Conservation (phyloP, 148 eudicot species). For the Dianthus caryophyllus region DNA sequence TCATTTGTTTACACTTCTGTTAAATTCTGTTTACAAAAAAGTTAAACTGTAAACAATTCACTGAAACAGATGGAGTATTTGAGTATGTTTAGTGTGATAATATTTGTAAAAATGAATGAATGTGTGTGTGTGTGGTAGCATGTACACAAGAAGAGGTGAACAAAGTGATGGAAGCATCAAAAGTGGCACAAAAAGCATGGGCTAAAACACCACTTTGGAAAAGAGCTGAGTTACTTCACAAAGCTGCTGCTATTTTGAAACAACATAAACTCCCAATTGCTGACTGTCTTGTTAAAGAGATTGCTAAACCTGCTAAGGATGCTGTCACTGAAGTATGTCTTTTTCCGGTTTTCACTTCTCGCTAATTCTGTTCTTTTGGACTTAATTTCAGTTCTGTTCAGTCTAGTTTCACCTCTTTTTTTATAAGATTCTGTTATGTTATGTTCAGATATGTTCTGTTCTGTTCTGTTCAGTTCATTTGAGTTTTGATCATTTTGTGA, state of each 20-base stretch:
- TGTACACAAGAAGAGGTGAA: constrained; percentile 98
- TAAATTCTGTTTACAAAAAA: too few species aligned
- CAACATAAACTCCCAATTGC: constrained; percentile 86
- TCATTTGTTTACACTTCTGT: too few species aligned
- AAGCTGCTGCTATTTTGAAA: constrained; percentile 92
- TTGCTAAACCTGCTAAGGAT: constrained; percentile 98
- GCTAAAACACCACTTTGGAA: constrained; percentile 98
- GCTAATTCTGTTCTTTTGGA: too few species aligned
- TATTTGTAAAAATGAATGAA: not conserved
- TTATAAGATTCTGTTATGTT: too few species aligned
- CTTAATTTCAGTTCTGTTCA: too few species aligned
- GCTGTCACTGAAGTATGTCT: constrained; percentile 75
- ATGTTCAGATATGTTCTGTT: too few species aligned
- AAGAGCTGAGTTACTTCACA: constrained; percentile 92
- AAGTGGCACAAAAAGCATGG: constrained; percentile 82
- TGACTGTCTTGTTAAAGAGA: constrained; percentile 88
- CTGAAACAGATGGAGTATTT: too few species aligned
- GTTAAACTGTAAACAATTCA: too few species aligned
- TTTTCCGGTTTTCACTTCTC: not conserved
- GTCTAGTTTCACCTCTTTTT: too few species aligned
- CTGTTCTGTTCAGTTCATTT: too few species aligned
- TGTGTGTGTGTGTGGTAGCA: constrained; percentile 36
- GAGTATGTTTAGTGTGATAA: too few species aligned
- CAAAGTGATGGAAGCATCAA: constrained; percentile 86
- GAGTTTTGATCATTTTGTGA: too few species aligned